Evolutionary conservation across 345 rosid genomes (phyloP), one percentile per base, ranked within the genome.

Genomic region (Geranium rotundifolium): DNA sequence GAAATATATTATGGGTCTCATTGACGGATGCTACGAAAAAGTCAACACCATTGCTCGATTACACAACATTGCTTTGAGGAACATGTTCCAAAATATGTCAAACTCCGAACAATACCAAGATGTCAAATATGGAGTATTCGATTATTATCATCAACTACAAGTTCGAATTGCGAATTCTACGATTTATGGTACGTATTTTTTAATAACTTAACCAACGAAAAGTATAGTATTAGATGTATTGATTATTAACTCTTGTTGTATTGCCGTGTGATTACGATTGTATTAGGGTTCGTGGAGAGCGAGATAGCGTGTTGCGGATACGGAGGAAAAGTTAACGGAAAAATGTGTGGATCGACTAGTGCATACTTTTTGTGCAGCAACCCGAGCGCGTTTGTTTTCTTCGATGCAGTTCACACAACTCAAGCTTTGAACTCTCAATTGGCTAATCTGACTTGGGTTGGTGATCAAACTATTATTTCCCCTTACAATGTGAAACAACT

Each of bases 401-500:
- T 71, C 17, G 70, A 71, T 2, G 66, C 60, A 0, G 65, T 15
- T 19, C 74, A 71, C 56, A 62, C 65, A 0, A 71, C 63, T 3
- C 66, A 71, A 61, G 34, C 27, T 0, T 58, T 59, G 0, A 65
- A 71, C 20, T 39, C 49, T 15, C 69, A 65, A 59, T 10, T 71
- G 20, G 74, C 74, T 0, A 54, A 65, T 7, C 66, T 71, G 9
- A 55, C 65, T 0, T 71, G 74, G 74, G 56, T 29, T 5, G 69
- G 68, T 0, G 63, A 19, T 0, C 55, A 56, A 0, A 54, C 20
- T 0, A 0, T 50, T 16, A 65, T 62, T 5, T 39, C 27, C 19
- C 74, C 69, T 61, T 62, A 18, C 37, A 71, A 27, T 17, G 34
- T 57, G 58, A 62, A 55, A 18, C 37, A 60, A 20, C 29, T 67